Evolutionary conservation across 2,329 filamentous ascomycete species (phyloP), one percentile per base, ranked within the genome.

Genomic region (Alternaria longipes): DNA sequence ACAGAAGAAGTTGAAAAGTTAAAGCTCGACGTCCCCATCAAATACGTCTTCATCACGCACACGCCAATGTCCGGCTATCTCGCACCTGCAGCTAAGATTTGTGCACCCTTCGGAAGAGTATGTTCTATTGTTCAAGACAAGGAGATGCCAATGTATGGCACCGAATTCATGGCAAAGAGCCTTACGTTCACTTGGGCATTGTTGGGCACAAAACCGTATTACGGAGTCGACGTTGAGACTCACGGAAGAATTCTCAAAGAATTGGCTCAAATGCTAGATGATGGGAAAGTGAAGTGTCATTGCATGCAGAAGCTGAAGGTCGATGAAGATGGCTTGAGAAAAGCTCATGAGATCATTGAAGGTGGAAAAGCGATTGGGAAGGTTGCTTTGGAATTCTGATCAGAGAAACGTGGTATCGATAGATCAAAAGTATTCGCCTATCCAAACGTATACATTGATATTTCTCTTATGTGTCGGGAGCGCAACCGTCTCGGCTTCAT

Each of bases 111-210:
- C 42, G 56, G 56, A 8, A 59, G 49, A 5, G 52, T 59, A 1
- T 59, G 51, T 20, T 56, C 56, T 8, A 59, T 59, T 22, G 56
- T 59, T 0, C 56, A 59, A 22, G 56, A 59, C 52, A 56, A 56
- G 45, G 38, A 56, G 11, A 59, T 59, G 45, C 44, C 56, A n/a
- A 59, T 59, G 56, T 59, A 59, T 30, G 56, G 44, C 12, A 59
- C 56, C 8, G 56, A 59, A 22, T 59, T 59, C 44, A 59, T 59
- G 56, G 45, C 56, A 47, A 59, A 59, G 38, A 59, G 56, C 18
- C 28, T 59, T n/a, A 50, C 56, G 2, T 59, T 56, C 38, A 38
- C 44, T 5, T 59, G 57, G 57, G 57, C 57, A 1, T 24, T 59
- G 2, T 28, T 59, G 4, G 57, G 57, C 6, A 59, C 57, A 2